Base-by-base conservation (phyloP, 2,329 filamentous ascomycete species). In the Hortaea werneckii region DNA sequence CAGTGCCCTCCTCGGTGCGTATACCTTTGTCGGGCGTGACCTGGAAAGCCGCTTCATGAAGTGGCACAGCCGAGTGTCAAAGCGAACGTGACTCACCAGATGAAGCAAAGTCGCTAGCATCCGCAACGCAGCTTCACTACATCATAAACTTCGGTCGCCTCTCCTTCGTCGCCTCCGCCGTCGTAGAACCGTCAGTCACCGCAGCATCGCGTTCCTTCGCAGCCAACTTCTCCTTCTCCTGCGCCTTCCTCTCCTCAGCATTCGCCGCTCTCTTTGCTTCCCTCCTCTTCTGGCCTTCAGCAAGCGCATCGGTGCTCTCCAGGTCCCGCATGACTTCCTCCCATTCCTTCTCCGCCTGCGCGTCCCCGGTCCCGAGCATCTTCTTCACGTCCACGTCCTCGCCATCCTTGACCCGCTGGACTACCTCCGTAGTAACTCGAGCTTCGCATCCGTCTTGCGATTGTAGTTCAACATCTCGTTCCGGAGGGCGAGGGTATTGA, bases 311-410 rank as follows among this genome's bases (percentile, higher is more conserved):
- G 11, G 62, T 62, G 37, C 47, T 53, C 48, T 61, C 59, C 35
- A 65, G 45, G 54, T 65, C 62, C 43, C 58, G 54, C 75, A 61
- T 68, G 85, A 87, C 79, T 63, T 94, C 82, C 66, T 90, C 85
- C 94, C 92, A 98, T 58, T 88, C 86, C 51, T 75, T 71, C 67
- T 98, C 92, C 61, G 78, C 79, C 53, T 76, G 75, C 38, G 76
- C 69, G 58, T 92, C 79, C 0, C 87, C 88, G 0, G 86, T 85
- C 3, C 92, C 90, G 42, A 98, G 66, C 35, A 81, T 68, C 59
- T 79, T 80, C 63, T 92, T 87, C 2, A 96, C 88, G 65, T 96
- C 87, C 13, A 95, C 84, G 11, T 85, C 74, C 62, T 88, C 82
- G 10, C 85, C 85, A 38, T 69, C 75, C 53, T 85, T 79, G 29